These are phyloP conservation scores for Wickerhamomyces chaumierensis DNA, from an alignment of 805 yeast species.

Conservation along the genomic window DNA sequence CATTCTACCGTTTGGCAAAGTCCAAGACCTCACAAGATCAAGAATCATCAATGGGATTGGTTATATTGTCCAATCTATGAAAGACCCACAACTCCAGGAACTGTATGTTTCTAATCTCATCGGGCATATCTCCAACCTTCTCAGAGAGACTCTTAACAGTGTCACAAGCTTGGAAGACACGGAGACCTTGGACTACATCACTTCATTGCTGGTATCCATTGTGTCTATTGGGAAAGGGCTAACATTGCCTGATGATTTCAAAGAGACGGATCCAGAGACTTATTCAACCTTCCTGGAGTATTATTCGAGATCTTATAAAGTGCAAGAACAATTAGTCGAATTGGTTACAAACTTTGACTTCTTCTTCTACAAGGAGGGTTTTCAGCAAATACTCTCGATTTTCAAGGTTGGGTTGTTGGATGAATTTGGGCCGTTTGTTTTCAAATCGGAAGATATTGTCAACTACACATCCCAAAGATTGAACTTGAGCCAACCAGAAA, in stretches of 20 bases:
- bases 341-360: slow-evolving; percentile 18
- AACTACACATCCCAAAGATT: slow-evolving; percentile 21
- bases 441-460: slow-evolving; percentile 29
- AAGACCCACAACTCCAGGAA: slow-evolving; percentile 34
- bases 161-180: slow-evolving; percentile 6
- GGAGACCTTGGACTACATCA: slow-evolving; percentile 31
- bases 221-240: slow-evolving; percentile 65
- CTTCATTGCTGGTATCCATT: slow-evolving; percentile 51
- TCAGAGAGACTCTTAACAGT: slow-evolving; percentile 8
- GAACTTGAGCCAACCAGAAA: slow-evolving; percentile 14
- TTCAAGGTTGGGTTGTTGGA: slow-evolving; percentile 59
- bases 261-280: slow-evolving; percentile 17
- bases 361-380: neutral
- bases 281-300: slow-evolving; percentile 10
- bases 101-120: slow-evolving; percentile 23
- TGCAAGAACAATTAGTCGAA: slow-evolving; percentile 24
- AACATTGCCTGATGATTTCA: slow-evolving; percentile 43
- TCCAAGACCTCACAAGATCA: slow-evolving; percentile 40
- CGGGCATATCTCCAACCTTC: slow-evolving; percentile 18
- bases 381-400: slow-evolving; percentile 31
- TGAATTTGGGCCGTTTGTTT: slow-evolving; percentile 56
- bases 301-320: slow-evolving; percentile 42
- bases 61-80: slow-evolving; percentile 45
- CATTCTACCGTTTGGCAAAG: slow-evolving; percentile 29
- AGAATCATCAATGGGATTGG: slow-evolving; percentile 52